Conservation (phyloP, 345 rosid genomes). For the Eucalyptus sp. region DNA sequence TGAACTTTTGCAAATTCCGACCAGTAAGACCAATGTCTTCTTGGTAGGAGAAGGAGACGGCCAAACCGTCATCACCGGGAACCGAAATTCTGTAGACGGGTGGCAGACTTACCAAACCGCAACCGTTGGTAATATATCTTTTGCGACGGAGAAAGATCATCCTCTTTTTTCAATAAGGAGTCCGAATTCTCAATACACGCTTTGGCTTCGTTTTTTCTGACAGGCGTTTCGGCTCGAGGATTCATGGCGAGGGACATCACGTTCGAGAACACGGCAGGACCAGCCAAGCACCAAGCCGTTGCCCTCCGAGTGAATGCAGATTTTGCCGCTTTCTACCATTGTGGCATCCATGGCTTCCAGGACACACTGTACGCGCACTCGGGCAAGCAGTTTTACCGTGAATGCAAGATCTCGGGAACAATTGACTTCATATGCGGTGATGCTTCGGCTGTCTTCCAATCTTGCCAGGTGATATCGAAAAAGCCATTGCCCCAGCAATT, state of each 20-base stretch:
- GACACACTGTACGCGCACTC: slow-evolving; percentile 75
- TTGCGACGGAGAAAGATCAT: background rate
- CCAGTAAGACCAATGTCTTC: slow-evolving; percentile 41
- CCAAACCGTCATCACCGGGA: slow-evolving; percentile 44
- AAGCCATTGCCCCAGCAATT: slow-evolving; percentile 59
- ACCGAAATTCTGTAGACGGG: slow-evolving; percentile 44
- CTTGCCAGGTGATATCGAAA: slow-evolving; percentile 46
- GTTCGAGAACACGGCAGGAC: slow-evolving; percentile 61
- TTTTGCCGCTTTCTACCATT: slow-evolving; percentile 39
- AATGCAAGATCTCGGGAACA: slow-evolving; percentile 68
- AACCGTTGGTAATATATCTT: slow-evolving; percentile 38
- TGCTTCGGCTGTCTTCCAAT: slow-evolving; percentile 69
- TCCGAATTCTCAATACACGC: background rate
- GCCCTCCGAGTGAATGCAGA: slow-evolving; percentile 67
- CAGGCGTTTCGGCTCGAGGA: slow-evolving; percentile 76
- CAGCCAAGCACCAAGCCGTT: slow-evolving; percentile 66
- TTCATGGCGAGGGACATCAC: slow-evolving; percentile 67
- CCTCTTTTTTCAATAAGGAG: background rate
- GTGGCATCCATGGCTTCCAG: slow-evolving; percentile 54
- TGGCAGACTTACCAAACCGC: slow-evolving; percentile 85
- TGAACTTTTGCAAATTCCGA: background rate
- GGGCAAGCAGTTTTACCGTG: slow-evolving; percentile 66
- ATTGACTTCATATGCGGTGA: slow-evolving; percentile 73
- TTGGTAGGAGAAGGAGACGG: slow-evolving; percentile 56
- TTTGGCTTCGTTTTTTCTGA: background rate